A percentile compares a stretch with the other conserved stretches of the same genome.
phyloP scores from a whole-genome alignment of 768 basidiomycete species.

The Suillus decipiens region DNA sequence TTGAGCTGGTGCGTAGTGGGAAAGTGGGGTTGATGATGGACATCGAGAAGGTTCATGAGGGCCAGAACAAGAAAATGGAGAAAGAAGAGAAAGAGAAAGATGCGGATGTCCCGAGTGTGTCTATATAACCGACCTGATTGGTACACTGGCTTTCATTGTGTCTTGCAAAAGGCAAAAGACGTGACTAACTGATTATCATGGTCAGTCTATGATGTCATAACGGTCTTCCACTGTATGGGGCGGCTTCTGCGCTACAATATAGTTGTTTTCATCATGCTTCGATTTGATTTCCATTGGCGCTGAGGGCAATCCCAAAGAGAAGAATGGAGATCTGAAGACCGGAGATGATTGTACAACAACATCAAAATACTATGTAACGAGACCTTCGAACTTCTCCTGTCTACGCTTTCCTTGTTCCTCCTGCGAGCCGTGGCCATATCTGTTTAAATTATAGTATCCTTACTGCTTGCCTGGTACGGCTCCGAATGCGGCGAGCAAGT shows the following conservation, averaged over 20 bases:
- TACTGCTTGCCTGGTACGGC: too few species aligned
- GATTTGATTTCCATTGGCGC: not conserved
- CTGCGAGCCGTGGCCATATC: conserved; percentile 2
- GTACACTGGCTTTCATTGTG: not conserved
- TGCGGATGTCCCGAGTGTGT: conserved; percentile 23
- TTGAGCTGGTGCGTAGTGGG: conserved; percentile 31
- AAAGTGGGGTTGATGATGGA: not conserved
- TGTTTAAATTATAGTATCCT: not conserved
- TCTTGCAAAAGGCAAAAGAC: too few species aligned
- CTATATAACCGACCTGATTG: conserved; percentile 12
- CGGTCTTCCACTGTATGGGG: too few species aligned
- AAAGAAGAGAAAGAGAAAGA: conserved; percentile 4
- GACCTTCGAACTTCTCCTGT: conserved; percentile 15
- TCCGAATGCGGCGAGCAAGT: not conserved
- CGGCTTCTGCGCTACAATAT: too few species aligned
- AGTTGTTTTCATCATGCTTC: too few species aligned
- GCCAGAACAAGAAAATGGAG: conserved; percentile 4
- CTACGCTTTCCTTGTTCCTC: conserved; percentile 11
- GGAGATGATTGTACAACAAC: too few species aligned
- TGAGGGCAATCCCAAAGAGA: too few species aligned
- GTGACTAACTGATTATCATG: too few species aligned
- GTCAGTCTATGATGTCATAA: too few species aligned
- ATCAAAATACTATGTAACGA: conserved; percentile 6
- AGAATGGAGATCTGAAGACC: too few species aligned
- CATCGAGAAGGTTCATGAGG: conserved; percentile 8